Evolutionary conservation across 495 filamentous ascomycete genomes (phyloP), one percentile per base, ranked within the genome.

Genomic region (Penicillium simplicissimum): DNA sequence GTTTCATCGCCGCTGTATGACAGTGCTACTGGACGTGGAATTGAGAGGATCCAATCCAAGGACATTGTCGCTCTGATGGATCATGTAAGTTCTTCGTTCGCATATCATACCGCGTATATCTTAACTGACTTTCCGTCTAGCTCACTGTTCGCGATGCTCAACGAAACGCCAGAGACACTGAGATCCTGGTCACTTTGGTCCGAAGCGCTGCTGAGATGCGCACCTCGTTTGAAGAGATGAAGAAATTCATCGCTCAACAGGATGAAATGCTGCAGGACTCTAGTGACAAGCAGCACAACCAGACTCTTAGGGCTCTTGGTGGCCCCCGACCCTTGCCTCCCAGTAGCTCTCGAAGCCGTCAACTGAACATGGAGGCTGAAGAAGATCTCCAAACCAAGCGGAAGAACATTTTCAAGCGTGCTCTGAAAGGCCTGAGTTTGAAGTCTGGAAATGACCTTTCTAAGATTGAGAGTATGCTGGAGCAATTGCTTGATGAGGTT

Each of bases 1-100:
- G 74, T 82, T 34, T 86, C 84, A 36, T 94, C 91, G 10, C 93
- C 93, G 7, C 76, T 97, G 17, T 98, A 97, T 68, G 95, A 98
- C 71, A 88, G 91, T 61, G 84, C 94, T 21, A 97, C 91, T 7
- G 95, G 96, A 31, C 85, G 82, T 52, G 94, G 93, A 35, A 90
- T 96, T 61, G 93, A 98, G 62, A 82, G 88, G 40, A 99, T 99
- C 59, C 88, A 99, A 73, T 96, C 92, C 7, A 94, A 96, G 76
- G 96, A 99, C 71, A 96, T 99, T 67, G 88, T 98, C 63, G 93
- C 95, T 42, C 79, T 99, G 28, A 98, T 99, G 95, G 93, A 99
- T 70, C 95, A 96, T 73, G 53, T 55, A 55, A 55, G 53, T 40
- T 28, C 28, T 28, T n/a, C n/a, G 23, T 4, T 33, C 36, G 13